These are phyloP conservation scores for Hypoxylon sp. DNA, from an alignment of 2,329 filamentous ascomycete species.

Conservation along the genomic window DNA sequence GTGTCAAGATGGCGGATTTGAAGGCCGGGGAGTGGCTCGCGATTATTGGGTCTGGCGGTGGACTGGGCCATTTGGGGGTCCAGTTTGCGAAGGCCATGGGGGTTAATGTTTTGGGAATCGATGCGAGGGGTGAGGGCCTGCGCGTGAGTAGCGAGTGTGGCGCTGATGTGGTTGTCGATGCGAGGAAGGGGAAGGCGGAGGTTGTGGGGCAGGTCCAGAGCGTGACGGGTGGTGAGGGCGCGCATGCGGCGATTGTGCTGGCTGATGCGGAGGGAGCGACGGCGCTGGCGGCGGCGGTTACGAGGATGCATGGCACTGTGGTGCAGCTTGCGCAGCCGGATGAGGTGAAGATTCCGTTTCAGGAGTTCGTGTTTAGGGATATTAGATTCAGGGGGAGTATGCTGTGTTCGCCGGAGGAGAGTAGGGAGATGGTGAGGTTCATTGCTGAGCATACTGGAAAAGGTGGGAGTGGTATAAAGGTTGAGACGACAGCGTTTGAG, in stretches of 20 bases:
- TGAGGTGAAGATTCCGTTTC: constrained; percentile 72
- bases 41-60: constrained; percentile 66
- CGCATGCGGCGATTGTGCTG: constrained; percentile 67
- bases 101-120: constrained; percentile 67
- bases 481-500: constrained; percentile 66
- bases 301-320: constrained; percentile 71
- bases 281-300: constrained; percentile 66
- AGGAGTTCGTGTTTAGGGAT: constrained; percentile 60
- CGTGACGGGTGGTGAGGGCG: constrained; percentile 65
- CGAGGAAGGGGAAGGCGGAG: constrained; percentile 62
- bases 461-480: constrained; percentile 58
- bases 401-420: constrained; percentile 61
- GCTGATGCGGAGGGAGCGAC: constrained; percentile 67
- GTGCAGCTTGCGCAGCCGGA: constrained; percentile 74
- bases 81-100: constrained; percentile 65
- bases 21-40: constrained; percentile 57
- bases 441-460: constrained; percentile 58
- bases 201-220: constrained; percentile 64
- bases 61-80: constrained; percentile 67
- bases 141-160: constrained; percentile 63
- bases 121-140: constrained; percentile 68
- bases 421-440: constrained; percentile 63
- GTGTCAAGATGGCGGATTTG: constrained; percentile 60
- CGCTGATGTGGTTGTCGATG: constrained; percentile 68
- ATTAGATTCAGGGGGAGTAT: constrained; percentile 55